Evolutionary conservation across 208 protist genomes (phyloP), one percentile per base, ranked within the genome.

Genomic region (Leishmania aethiopica): DNA sequence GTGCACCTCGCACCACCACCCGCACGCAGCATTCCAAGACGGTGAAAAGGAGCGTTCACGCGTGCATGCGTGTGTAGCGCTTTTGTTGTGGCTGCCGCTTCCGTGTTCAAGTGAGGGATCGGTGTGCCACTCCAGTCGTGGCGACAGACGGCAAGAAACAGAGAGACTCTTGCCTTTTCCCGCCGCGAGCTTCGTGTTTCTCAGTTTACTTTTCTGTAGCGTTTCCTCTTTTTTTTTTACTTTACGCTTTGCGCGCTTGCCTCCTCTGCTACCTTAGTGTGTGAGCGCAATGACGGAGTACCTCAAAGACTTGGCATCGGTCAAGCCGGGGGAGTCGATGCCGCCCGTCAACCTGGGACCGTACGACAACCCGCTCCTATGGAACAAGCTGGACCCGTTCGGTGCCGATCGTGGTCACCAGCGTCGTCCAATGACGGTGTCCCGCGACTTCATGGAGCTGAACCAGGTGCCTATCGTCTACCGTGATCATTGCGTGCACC

Each of bases 381-480:
- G 95, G 93, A 97, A 97, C 86, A 92, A 95, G 85, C 89, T 97
- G 40, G 95, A 97, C 67, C 95, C 95, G n/a, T 97, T 90, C 76
- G 95, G 95, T 67, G 95, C 95, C n/a, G 95, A 97, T 83, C 93
- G 95, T 85, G 90, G 92, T 15, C 95, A 97, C 79, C 95, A 97
- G 83, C 95, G 95, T 67, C 92, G 95, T 19, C 95, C 95, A 4
- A 95, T 96, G 92, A 93, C 93, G 1, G 92, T 97, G 7, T 97
- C 95, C 25, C 95, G 95, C 49, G 88, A 93, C 80, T 95, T 95
- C 59, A 97, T 97, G 95, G 93, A 97, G 84, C 86, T 97, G 69
- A 88, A 97, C 53, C 88, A 96, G 74, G 90, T 97, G 37, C 95
- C 95, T 5, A 93, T 96, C 64, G 86, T 96, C 42, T 96, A 93